Evolutionary conservation across 1,284 basidiomycete genomes (phyloP).

Genomic region (Trametes pubescens): DNA sequence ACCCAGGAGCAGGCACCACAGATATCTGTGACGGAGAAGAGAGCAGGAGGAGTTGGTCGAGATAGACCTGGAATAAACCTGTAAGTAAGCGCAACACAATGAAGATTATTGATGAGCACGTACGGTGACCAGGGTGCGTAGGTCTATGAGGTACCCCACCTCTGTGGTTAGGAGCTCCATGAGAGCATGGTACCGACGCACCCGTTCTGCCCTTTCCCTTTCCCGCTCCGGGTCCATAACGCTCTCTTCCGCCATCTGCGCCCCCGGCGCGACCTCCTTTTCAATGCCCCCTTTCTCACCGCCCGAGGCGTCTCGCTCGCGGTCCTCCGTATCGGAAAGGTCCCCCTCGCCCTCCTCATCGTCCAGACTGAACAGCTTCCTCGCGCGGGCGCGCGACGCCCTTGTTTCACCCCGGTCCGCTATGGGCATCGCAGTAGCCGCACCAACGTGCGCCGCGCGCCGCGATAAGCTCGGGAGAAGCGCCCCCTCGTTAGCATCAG

Average conservation of each 20-base stretch:
- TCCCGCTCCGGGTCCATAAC: constrained; percentile 20
- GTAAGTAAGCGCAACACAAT: constrained; percentile 1
- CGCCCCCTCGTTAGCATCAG: constrained; percentile 20
- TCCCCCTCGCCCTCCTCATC: constrained; percentile 34
- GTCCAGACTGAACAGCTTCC: constrained; percentile 39
- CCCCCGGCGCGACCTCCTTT: constrained; percentile 8
- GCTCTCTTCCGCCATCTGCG: constrained; percentile 23
- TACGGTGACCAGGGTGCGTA: constrained; percentile 80
- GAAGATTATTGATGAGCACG: constrained; percentile 34
- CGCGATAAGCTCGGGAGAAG: constrained; percentile 38
- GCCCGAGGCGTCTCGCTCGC: constrained; percentile 21
- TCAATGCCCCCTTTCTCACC: constrained; percentile 16
- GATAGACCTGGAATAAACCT: constrained; percentile 41
- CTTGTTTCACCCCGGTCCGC: constrained; percentile 16
- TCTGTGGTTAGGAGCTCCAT: constrained; percentile 87
- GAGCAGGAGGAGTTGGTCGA: constrained; percentile 43
- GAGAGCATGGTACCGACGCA: constrained; percentile 67
- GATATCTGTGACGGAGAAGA: constrained; percentile 18
- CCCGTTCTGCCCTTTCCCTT: constrained; percentile 28
- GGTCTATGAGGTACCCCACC: constrained; percentile 79
- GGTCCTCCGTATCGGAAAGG: constrained; percentile 29
- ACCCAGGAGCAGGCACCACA: not conserved
- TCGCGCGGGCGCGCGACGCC: constrained; percentile 22
- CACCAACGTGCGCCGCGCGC: constrained; percentile 7
- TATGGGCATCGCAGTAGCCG: constrained; percentile 7